phyloP scores from a whole-genome alignment of 768 basidiomycete genomes.

The Leccinum subgranulosum region DNA sequence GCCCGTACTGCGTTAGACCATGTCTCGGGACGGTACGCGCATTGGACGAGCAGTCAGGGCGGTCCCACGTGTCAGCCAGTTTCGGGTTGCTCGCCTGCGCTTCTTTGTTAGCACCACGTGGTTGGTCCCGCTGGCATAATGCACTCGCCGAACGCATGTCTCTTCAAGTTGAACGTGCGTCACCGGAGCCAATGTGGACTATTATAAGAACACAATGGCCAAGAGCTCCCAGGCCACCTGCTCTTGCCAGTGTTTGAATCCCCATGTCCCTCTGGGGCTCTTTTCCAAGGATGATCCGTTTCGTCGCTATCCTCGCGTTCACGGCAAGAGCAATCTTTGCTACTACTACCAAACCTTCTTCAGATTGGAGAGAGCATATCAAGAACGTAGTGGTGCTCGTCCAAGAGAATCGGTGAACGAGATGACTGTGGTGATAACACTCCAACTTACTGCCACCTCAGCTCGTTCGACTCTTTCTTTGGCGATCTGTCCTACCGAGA shows the following conservation, averaged over 20 bases:
- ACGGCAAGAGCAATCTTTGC: background rate
- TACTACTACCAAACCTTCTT: background rate
- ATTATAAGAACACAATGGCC: background rate
- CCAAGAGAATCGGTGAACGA: constrained; percentile 24
- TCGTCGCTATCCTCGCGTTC: constrained; percentile 6
- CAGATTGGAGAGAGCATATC: constrained; percentile 22
- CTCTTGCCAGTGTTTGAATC: background rate
- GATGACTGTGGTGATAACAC: background rate
- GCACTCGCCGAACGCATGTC: too few relatives aligned
- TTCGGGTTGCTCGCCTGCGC: too few relatives aligned
- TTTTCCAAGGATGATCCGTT: constrained; percentile 11
- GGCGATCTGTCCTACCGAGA: constrained; percentile 25
- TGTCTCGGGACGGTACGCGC: too few relatives aligned
- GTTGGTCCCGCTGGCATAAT: too few relatives aligned
- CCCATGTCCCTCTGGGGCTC: background rate
- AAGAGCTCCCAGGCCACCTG: background rate
- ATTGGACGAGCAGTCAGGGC: too few relatives aligned
- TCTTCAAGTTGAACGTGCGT: too few relatives aligned
- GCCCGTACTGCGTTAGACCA: too few relatives aligned
- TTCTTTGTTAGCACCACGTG: too few relatives aligned
- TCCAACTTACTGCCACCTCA: background rate
- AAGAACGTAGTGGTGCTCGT: constrained; percentile 28
- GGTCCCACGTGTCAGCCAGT: too few relatives aligned
- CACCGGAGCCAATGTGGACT: background rate
- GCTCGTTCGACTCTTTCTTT: constrained; percentile 26